Conservation (phyloP, 371 early-diverging fungal genomes). For the Rhizomucor pusillus region DNA sequence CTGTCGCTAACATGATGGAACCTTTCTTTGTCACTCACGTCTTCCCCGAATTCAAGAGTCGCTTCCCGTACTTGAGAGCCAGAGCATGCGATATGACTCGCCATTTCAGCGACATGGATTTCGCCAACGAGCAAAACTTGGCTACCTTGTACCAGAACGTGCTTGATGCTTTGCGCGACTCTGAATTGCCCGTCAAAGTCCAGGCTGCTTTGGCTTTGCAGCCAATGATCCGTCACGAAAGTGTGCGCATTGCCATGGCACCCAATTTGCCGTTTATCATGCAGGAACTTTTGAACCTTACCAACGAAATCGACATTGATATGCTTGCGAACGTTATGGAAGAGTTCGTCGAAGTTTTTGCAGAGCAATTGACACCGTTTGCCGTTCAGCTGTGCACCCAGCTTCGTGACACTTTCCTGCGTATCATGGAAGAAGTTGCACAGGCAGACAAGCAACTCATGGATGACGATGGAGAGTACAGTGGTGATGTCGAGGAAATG, state of each 20-base stretch:
- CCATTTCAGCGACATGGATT: conserved; percentile 41
- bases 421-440: conserved; percentile 71
- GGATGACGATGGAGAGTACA: conserved; percentile 36
- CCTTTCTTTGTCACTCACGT: conserved; percentile 79
- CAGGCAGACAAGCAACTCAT: conserved; percentile 34
- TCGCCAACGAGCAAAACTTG: conserved; percentile 45
- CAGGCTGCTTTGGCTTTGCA: conserved; percentile 79
- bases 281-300: conserved; percentile 78
- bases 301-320: conserved; percentile 90
- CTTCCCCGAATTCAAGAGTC: conserved; percentile 83
- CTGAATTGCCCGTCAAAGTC: conserved; percentile 83
- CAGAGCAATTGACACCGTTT: conserved; percentile 85
- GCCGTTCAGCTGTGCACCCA: conserved; percentile 84
- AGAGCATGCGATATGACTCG: conserved; percentile 48
- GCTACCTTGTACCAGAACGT: conserved; percentile 62
- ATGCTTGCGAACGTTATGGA: conserved; percentile 85
- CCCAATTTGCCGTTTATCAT: conserved; percentile 81
- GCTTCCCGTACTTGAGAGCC: conserved; percentile 76
- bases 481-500: conserved; percentile 49
- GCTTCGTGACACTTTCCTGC: conserved; percentile 78
- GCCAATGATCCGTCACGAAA: conserved; percentile 71
- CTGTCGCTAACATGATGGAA: conserved; percentile 67
- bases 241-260: conserved; percentile 68
- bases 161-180: conserved; percentile 65
- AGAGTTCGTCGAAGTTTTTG: conserved; percentile 84